These are phyloP conservation scores for Aspergillus haitiensis DNA, from an alignment of 495 filamentous ascomycete species.

Conservation along the genomic window DNA sequence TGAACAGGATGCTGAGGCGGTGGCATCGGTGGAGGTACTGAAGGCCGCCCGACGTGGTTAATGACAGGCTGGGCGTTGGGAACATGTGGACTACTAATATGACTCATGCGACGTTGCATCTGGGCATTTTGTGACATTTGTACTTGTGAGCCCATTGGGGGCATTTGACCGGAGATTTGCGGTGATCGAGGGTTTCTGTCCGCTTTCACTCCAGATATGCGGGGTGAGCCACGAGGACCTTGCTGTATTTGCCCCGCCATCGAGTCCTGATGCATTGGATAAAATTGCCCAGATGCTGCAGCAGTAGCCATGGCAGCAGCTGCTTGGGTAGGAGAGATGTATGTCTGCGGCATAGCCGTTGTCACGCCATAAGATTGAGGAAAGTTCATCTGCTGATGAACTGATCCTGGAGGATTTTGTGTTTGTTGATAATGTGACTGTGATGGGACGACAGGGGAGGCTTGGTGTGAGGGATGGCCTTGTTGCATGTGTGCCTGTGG, in stretches of 20 bases:
- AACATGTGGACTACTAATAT: conserved; percentile 51
- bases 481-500: conserved; percentile 54
- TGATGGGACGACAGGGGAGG: conserved; percentile 55
- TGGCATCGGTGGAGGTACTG: conserved; percentile 49
- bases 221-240: conserved; percentile 51
- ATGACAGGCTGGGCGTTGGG: conserved; percentile 49
- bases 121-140: conserved; percentile 46
- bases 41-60: conserved; percentile 49
- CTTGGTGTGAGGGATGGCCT: conserved; percentile 49
- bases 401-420: conserved; percentile 46
- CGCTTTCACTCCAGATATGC: conserved; percentile 52
- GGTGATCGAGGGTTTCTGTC: conserved; percentile 54
- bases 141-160: conserved; percentile 52
- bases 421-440: conserved; percentile 53
- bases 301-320: conserved; percentile 59
- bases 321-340: conserved; percentile 54
- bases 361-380: conserved; percentile 52
- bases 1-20: conserved; percentile 53
- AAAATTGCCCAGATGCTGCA: conserved; percentile 54
- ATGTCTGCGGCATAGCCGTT: conserved; percentile 48
- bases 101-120: conserved; percentile 52
- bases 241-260: conserved; percentile 51
- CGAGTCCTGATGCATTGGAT: conserved; percentile 49
- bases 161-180: conserved; percentile 52
- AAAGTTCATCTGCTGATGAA: conserved; percentile 55